Evolutionary conservation across 495 filamentous ascomycete species (phyloP).

Genomic region (Pyrenula aspistea): DNA sequence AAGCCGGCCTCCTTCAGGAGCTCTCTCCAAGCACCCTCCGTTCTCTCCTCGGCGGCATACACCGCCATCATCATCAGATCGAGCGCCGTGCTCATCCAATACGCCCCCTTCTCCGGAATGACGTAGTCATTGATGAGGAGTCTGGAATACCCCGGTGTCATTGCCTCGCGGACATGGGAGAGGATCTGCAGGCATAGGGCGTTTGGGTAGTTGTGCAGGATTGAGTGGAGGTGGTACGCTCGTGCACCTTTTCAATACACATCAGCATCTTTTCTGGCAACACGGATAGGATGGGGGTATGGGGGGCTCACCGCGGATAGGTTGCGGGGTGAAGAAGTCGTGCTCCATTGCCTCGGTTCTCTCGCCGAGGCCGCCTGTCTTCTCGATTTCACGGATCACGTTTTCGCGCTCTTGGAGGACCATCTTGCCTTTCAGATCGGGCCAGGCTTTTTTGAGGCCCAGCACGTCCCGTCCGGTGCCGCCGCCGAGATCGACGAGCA

Average conservation of each 20-base stretch:
- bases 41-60: conserved; percentile 22
- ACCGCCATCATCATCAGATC: conserved; percentile 27
- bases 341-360: conserved; percentile 12
- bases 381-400: conserved; percentile 6
- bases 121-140: conserved; percentile 35
- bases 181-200: conserved; percentile 22
- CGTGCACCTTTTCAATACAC: conserved; percentile 31
- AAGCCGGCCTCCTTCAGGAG: conserved; percentile 24
- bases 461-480: conserved; percentile 35
- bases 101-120: conserved; percentile 19
- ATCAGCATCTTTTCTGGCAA: no score
- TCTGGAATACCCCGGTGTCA: conserved; percentile 29
- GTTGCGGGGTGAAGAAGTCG: conserved; percentile 18
- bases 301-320: conserved; percentile 18
- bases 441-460: conserved; percentile 19
- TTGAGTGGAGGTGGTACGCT: conserved; percentile 29
- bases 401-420: conserved; percentile 12
- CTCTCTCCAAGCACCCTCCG: conserved; percentile 18
- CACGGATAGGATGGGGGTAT: neutral
- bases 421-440: conserved; percentile 6
- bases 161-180: conserved; percentile 17
- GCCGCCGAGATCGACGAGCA: conserved; percentile 44
- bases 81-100: conserved; percentile 23
- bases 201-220: conserved; percentile 36
- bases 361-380: neutral